Conservation (phyloP, 2,329 filamentous ascomycete genomes). For the Hypoxylon sp. region DNA sequence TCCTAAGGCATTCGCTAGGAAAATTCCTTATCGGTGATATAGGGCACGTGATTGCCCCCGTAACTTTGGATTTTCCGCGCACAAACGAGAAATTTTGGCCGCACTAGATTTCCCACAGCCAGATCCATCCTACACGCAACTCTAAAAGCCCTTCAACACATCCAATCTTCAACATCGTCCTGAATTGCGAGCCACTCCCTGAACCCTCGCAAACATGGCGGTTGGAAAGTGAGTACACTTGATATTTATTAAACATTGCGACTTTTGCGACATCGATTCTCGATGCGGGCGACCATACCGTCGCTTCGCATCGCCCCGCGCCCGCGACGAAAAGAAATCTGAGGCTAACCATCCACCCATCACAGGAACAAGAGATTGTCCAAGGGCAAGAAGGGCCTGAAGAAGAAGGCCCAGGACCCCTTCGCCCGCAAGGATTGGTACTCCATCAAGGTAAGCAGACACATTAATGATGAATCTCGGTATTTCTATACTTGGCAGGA, state of each 20-base stretch:
- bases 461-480: constrained; percentile 5
- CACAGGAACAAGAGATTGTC: constrained; percentile 99
- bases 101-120: constrained; percentile 51
- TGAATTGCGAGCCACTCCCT: constrained; percentile 55
- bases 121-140: constrained; percentile 52
- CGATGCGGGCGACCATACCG: constrained; percentile 26
- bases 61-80: constrained; percentile 49
- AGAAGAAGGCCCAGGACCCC: constrained; percentile 99
- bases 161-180: constrained; percentile 52
- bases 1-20: not conserved
- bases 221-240: constrained; percentile 78
- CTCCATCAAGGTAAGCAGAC: constrained; percentile 83
- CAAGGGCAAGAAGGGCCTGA: constrained; percentile 99
- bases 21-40: constrained; percentile 39
- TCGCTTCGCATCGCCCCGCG: constrained; percentile 45
- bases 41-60: constrained; percentile 40
- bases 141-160: constrained; percentile 50
- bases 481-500: constrained; percentile 32
- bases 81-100: constrained; percentile 53
- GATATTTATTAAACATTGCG: constrained; percentile 37
- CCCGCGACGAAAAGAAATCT: constrained; percentile 30
- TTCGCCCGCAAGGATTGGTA: constrained; percentile 99
- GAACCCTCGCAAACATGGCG: constrained; percentile 79
- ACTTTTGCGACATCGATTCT: constrained; percentile 35
- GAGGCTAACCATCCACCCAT: constrained; percentile 52